Evolutionary conservation across 1,139 yeast genomes (phyloP).

Genomic region (Wickerhamiella pararugosa): DNA sequence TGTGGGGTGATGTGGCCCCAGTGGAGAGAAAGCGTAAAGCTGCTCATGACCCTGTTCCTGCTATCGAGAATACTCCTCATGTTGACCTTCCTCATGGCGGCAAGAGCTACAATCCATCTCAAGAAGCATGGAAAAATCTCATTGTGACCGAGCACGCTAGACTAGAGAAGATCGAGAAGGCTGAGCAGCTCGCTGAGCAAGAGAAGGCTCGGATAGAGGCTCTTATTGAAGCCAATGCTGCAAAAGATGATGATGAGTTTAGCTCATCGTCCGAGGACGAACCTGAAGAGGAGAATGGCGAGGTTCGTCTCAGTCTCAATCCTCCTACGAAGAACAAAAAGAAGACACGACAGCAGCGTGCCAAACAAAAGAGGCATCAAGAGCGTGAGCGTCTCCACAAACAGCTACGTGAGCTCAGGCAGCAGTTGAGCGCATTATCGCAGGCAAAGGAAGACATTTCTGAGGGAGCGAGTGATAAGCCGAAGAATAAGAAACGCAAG

Average conservation of each 20-base stretch:
- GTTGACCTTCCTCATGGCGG: conserved; percentile 63
- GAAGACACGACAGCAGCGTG: conserved; percentile 67
- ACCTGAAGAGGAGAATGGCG: conserved; percentile 4
- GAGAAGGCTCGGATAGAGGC: conserved; percentile 50
- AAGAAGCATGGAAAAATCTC: conserved; percentile 67
- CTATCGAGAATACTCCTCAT: conserved; percentile 22
- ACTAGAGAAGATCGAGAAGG: conserved; percentile 55
- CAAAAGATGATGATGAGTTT: conserved; percentile 31
- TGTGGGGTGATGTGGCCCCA: conserved; percentile 12
- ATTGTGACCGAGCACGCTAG: conserved; percentile 49
- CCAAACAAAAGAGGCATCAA: conserved; percentile 51
- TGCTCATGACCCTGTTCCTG: conserved; percentile 32
- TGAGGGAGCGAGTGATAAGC: conserved; percentile 12
- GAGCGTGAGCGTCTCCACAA: conserved; percentile 40
- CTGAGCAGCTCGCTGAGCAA: conserved; percentile 41
- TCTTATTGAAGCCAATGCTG: conserved; percentile 30
- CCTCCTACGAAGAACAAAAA: conserved; percentile 53
- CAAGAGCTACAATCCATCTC: conserved; percentile 82
- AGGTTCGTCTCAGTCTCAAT: conserved; percentile 45
- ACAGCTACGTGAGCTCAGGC: conserved; percentile 42
- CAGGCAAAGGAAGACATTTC: conserved; percentile 21
- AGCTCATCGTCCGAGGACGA: conserved; percentile 7
- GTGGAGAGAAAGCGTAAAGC: conserved; percentile 22
- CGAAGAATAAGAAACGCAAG: conserved; percentile 17
- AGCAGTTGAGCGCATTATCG: conserved; percentile 39